A percentile compares a stretch with the other conserved stretches of the same genome.
These are phyloP conservation scores for Talaromyces sp. DNA, from an alignment of 2,329 filamentous ascomycete species.

Conservation along the genomic window DNA sequence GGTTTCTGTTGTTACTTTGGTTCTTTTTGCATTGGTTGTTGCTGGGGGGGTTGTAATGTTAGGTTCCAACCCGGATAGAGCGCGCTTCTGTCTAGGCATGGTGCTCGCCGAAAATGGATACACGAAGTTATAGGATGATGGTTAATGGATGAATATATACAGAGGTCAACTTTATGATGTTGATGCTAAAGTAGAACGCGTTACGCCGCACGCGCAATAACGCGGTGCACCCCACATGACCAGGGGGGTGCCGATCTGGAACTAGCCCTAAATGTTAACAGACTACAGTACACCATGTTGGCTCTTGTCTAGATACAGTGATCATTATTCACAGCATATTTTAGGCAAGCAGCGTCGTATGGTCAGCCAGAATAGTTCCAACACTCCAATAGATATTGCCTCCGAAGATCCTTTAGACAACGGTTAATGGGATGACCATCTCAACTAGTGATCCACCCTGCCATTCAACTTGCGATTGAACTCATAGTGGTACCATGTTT, in stretches of 20 bases:
- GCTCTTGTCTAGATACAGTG: background rate
- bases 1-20: background rate
- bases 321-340: background rate
- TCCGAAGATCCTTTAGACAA: background rate
- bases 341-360: background rate
- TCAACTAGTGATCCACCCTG: background rate
- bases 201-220: background rate
- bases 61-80: background rate
- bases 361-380: background rate
- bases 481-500: background rate
- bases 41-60: background rate
- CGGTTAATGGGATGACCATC: background rate
- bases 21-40: background rate
- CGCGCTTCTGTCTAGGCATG: constrained; percentile 12
- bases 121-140: background rate
- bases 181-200: background rate
- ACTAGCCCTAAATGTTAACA: background rate
- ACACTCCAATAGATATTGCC: background rate
- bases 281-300: background rate
- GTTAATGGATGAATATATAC: background rate
- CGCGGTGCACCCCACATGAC: background rate
- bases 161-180: background rate
- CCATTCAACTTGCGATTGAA: background rate
- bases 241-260: background rate
- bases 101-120: background rate